These are phyloP conservation scores for Penicillium sp. DNA, from an alignment of 2,329 filamentous ascomycete genomes.

Conservation along the genomic window DNA sequence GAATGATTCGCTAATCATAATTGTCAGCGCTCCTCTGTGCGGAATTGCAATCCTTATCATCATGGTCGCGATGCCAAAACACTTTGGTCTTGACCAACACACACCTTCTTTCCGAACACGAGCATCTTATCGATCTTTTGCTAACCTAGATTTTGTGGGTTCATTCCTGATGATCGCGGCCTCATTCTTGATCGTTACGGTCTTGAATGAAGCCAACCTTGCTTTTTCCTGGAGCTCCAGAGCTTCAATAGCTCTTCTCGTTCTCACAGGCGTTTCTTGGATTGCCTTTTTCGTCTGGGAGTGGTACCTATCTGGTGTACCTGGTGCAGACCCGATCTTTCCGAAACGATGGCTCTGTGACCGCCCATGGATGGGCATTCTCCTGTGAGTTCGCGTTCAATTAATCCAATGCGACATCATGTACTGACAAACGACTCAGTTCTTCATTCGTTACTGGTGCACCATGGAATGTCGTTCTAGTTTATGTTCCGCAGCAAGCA, in stretches of 20 bases:
- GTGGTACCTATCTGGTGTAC: slow-evolving; percentile 21
- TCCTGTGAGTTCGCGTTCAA: slow-evolving; percentile 19
- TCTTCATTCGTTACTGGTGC: slow-evolving; percentile 30
- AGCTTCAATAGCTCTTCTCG: slow-evolving; percentile 33
- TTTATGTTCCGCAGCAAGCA: slow-evolving; percentile 32
- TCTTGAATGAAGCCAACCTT: slow-evolving; percentile 47
- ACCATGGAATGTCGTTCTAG: slow-evolving; percentile 28
- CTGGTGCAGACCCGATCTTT: slow-evolving; percentile 29
- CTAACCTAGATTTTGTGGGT: slow-evolving; percentile 24
- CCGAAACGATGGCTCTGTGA: slow-evolving; percentile 28
- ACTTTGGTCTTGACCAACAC: slow-evolving; percentile 28
- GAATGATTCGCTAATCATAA: not conserved
- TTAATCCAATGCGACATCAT: not conserved
- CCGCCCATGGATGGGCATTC: slow-evolving; percentile 27
- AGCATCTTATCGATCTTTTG: slow-evolving; percentile 26
- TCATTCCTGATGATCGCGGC: slow-evolving; percentile 39
- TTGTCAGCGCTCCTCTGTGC: slow-evolving; percentile 18
- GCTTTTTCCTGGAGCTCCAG: slow-evolving; percentile 45
- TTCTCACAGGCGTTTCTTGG: slow-evolving; percentile 27
- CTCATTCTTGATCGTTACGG: slow-evolving; percentile 50
- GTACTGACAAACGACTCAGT: slow-evolving; percentile 7
- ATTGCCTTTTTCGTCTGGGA: slow-evolving; percentile 37
- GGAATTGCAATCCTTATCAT: slow-evolving; percentile 21
- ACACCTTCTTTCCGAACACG: slow-evolving; percentile 26
- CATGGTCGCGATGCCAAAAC: slow-evolving; percentile 21